Percentiles rank a stretch among this genome's conserved stretches.
These are phyloP conservation scores for Paecilomyces sp. DNA, from an alignment of 2,329 filamentous ascomycete species.

Conservation along the genomic window DNA sequence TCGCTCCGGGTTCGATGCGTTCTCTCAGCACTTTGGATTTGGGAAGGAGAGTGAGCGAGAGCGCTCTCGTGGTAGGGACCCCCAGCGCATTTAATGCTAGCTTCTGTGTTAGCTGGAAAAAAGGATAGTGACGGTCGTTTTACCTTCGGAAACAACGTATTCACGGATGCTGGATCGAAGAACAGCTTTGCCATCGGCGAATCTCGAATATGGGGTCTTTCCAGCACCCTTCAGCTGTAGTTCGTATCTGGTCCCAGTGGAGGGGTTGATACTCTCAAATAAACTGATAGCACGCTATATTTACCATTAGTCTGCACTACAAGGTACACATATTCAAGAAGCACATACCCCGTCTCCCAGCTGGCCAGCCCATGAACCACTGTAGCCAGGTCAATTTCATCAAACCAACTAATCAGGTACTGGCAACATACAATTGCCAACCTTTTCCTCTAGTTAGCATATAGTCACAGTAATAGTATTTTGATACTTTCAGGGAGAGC, in stretches of 20 bases:
- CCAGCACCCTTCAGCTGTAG: constrained; percentile 93
- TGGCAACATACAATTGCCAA: constrained; percentile 41
- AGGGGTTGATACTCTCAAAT: constrained; percentile 77
- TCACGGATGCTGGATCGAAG: constrained; percentile 88
- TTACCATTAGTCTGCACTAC: background rate
- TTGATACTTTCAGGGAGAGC: constrained; percentile 45
- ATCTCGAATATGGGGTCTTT: constrained; percentile 87
- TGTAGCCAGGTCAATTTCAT: constrained; percentile 34
- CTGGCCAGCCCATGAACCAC: constrained; percentile 88
- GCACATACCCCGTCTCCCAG: constrained; percentile 68
- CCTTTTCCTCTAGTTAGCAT: constrained; percentile 21
- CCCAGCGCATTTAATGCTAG: constrained; percentile 66
- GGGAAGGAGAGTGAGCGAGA: constrained; percentile 73
- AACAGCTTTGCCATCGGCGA: constrained; percentile 93
- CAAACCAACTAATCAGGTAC: background rate
- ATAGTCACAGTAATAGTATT: constrained; percentile 1
- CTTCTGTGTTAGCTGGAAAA: background rate
- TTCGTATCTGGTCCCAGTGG: constrained; percentile 70
- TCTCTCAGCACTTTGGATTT: constrained; percentile 69
- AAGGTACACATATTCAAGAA: background rate
- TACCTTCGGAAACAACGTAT: constrained; percentile 82
- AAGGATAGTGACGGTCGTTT: background rate
- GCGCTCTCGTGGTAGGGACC: constrained; percentile 79
- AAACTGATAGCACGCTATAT: constrained; percentile 72
- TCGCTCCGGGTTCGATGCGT: constrained; percentile 78